Base-by-base conservation (phyloP, 176 grass and related monocot genomes). In the Melocanna baccifera region DNA sequence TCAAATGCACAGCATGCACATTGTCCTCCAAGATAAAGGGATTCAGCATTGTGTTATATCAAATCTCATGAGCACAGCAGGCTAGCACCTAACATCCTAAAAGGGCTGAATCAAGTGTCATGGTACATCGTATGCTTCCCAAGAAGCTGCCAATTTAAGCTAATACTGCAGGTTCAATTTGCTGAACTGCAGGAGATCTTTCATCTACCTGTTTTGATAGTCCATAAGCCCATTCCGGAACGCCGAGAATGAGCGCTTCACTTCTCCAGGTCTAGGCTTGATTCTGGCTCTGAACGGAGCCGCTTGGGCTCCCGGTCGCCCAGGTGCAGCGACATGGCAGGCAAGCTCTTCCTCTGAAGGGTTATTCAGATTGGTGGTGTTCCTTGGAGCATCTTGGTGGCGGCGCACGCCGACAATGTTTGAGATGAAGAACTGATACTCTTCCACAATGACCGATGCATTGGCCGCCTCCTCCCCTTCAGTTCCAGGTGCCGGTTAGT, bases 351-450 rank as follows among this genome's bases (percentile, higher is more conserved):
- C 96, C 53, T 92, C 96, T 0, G 91, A 95, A 11, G 91, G 89
- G 52, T 87, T 91, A n/a, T 86, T 90, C 84, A 95, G 76, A 47
- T 79, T 85, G 13, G 91, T 52, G n/a, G 94, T 86, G 73, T 72
- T 91, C 47, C 89, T 89, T 14, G 77, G 67, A 80, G 81, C 67
- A 70, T 84, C 92, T 28, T 89, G 85, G 53, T 86, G 75, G 7
- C 32, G 41, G 16, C 69, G 91, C 73, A 87, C 50, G 0, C 80
- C 86, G 0, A 28, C 84, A 23, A 98, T 89, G 67, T 91, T 98
- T 48, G 93, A 91, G 55, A 98, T 95, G 91, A 98, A 94, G 91
- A 98, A 94, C 79, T 94, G 96, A 70, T 77, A 92, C 83, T 98
- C 95, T 88, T 98, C 92, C 47, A 98, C 85, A 68, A 85, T 64